These are phyloP conservation scores for Heterobasidion irregulare DNA, from an alignment of 1,284 basidiomycete species.

Conservation along the genomic window DNA sequence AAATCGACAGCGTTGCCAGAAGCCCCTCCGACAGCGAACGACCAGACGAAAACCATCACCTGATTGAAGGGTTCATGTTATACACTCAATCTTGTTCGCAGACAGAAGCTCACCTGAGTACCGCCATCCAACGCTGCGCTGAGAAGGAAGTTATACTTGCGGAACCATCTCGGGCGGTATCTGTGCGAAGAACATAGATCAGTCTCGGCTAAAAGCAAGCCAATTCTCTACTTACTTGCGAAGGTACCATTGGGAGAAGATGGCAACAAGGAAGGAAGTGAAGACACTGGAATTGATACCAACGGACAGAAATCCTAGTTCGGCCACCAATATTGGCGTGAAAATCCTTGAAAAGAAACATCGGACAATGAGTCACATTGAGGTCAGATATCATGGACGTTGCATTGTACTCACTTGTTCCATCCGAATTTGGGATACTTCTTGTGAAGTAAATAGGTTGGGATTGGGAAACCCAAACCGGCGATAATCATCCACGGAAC, in stretches of 20 bases:
- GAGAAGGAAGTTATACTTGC: slow-evolving; percentile 50
- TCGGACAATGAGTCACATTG: too few relatives aligned
- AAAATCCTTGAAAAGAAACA: background rate
- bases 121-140: slow-evolving; percentile 45
- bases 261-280: background rate
- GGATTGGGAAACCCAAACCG: background rate
- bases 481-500: background rate
- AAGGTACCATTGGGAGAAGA: background rate
- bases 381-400: too few relatives aligned
- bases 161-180: background rate
- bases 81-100: too few relatives aligned
- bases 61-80: too few relatives aligned
- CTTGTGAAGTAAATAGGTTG: background rate
- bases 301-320: background rate
- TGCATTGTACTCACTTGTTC: background rate
- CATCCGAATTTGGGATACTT: background rate
- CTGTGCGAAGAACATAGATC: background rate
- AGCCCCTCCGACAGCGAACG: slow-evolving; percentile 48
- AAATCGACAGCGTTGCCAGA: slow-evolving; percentile 30
- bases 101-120: slow-evolving; percentile 20
- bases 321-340: background rate
- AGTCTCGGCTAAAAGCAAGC: background rate
- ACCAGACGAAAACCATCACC: slow-evolving; percentile 45
- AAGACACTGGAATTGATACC: background rate
- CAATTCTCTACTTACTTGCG: background rate